Evolutionary conservation across 169 alveolate species (phyloP).

Genomic region (Cryptosporidium sp.): DNA sequence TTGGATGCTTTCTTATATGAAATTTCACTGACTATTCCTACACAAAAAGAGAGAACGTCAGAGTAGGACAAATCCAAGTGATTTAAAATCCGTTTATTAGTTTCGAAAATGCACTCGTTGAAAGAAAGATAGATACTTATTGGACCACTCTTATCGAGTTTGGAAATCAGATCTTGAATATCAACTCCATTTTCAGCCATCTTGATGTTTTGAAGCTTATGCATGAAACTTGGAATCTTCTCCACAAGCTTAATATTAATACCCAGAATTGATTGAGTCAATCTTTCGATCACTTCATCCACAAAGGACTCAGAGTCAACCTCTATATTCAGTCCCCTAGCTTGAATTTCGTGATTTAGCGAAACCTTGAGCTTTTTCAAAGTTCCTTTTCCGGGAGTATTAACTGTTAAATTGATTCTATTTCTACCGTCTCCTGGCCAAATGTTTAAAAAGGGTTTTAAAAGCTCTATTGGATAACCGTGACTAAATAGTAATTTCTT

Average conservation of each 20-base stretch:
- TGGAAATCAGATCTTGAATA: background rate
- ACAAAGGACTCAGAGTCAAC: background rate
- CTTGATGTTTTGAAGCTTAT: background rate
- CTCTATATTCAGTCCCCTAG: background rate
- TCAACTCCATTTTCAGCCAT: constrained; percentile 13
- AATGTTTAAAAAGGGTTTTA: constrained; percentile 6
- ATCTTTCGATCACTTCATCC: constrained; percentile 1
- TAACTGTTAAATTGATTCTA: constrained; percentile 2
- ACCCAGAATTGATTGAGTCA: background rate
- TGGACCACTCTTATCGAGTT: background rate
- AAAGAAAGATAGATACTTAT: constrained; percentile 12
- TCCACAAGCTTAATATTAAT: background rate
- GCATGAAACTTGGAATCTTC: background rate
- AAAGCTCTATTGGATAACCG: background rate
- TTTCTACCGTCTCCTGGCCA: constrained; percentile 69
- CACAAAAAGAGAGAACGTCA: constrained; percentile 18
- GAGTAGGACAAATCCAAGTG: constrained; percentile 9
- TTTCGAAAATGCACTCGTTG: constrained; percentile 3
- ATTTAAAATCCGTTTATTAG: background rate
- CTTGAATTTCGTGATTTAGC: background rate
- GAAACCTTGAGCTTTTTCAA: background rate
- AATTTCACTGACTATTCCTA: constrained; percentile 19
- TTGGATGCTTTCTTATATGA: background rate
- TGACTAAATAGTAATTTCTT: constrained; percentile 16
- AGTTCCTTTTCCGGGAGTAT: background rate